Percentiles rank a stretch among this genome's conserved stretches.
These are phyloP conservation scores for Huntiella decipiens DNA, from an alignment of 2,329 filamentous ascomycete genomes.

Conservation along the genomic window DNA sequence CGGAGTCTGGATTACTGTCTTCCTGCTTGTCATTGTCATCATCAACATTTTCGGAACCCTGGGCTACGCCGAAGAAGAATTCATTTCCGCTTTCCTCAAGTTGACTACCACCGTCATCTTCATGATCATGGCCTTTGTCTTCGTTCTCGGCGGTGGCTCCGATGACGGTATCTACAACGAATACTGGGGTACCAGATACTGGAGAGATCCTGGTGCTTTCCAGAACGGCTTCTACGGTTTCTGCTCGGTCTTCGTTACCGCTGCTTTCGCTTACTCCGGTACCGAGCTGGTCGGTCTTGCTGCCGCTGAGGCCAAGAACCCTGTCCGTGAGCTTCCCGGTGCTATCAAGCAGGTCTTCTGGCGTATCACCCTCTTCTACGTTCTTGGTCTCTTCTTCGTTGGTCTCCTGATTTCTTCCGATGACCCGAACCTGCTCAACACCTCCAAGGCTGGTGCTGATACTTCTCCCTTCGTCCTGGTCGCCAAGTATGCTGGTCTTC, in stretches of 20 bases:
- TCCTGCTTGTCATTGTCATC: constrained; percentile 28
- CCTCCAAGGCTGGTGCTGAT: constrained; percentile 17
- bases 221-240: constrained; percentile 52
- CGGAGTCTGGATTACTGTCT: constrained; percentile 34
- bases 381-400: constrained; percentile 29
- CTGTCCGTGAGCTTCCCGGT: constrained; percentile 51
- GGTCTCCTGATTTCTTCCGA: constrained; percentile 26
- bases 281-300: constrained; percentile 52
- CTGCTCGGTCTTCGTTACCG: constrained; percentile 49
- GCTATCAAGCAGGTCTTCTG: constrained; percentile 58
- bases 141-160: constrained; percentile 39
- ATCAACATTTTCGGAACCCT: constrained; percentile 37
- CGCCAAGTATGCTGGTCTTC: constrained; percentile 27
- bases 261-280: constrained; percentile 49
- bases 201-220: constrained; percentile 33
- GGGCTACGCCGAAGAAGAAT: constrained; percentile 37
- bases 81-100: constrained; percentile 35
- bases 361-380: constrained; percentile 33
- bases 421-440: constrained; percentile 24
- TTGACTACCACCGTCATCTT: constrained; percentile 38
- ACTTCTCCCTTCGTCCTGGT: constrained; percentile 33
- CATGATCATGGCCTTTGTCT: constrained; percentile 39
- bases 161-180: constrained; percentile 21
- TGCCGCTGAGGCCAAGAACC: constrained; percentile 48
- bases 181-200: constrained; percentile 25